Evolutionary conservation across 1,284 basidiomycete genomes (phyloP).

Genomic region (Cutaneotrichosporon sp.): DNA sequence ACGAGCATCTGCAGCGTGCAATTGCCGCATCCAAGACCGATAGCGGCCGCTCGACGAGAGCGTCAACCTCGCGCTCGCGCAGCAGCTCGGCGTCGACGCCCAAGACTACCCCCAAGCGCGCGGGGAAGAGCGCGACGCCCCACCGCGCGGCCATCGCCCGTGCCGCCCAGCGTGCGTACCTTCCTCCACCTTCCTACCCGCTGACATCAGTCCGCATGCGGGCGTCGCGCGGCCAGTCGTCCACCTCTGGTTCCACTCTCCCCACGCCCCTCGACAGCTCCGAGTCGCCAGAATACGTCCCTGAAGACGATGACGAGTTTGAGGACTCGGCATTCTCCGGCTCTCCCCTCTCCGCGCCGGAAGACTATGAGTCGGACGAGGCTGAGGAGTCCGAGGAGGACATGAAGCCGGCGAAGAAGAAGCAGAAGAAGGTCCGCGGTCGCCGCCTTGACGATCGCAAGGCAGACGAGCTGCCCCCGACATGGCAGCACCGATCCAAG

Average conservation of each 20-base stretch:
- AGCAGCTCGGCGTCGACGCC: background rate
- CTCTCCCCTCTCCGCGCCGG: constrained; percentile 18
- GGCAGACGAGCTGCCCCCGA: constrained; percentile 17
- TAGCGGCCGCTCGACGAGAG: background rate
- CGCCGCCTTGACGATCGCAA: constrained; percentile 25
- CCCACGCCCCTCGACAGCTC: background rate
- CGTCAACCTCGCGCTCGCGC: background rate
- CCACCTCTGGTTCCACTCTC: constrained; percentile 1
- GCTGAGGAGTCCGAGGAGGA: constrained; percentile 12
- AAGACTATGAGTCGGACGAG: constrained; percentile 19
- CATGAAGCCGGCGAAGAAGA: constrained; percentile 12
- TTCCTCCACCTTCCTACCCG: background rate
- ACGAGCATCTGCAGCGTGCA: constrained; percentile 26
- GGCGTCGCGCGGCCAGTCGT: constrained; percentile 2
- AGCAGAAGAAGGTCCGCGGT: constrained; percentile 17
- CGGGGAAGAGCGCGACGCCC: constrained; percentile 22
- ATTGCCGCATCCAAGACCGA: constrained; percentile 20
- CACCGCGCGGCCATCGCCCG: constrained; percentile 16
- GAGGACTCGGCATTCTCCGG: constrained; percentile 9
- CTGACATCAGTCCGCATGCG: constrained; percentile 7
- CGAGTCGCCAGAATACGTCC: constrained; percentile 4
- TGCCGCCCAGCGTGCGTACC: constrained; percentile 19
- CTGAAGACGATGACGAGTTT: background rate
- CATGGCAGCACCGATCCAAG: constrained; percentile 10
- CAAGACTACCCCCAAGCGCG: constrained; percentile 7